Conservation (phyloP, 2,329 filamentous ascomycete genomes). For the Ophiocordyceps robertsii region DNA sequence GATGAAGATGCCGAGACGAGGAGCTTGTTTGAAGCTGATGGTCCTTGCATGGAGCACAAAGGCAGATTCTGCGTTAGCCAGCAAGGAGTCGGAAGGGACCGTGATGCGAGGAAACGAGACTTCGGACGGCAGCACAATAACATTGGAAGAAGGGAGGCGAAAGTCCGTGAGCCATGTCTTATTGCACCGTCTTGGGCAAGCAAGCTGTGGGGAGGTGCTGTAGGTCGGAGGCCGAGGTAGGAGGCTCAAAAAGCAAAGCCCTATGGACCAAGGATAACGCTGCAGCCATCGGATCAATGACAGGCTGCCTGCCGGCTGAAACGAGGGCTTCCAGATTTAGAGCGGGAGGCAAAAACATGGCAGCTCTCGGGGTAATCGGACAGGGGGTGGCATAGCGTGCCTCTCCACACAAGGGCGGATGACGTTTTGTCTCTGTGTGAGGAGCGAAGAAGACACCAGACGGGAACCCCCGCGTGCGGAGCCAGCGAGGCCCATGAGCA, state of each 20-base stretch:
- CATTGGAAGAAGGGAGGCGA: not conserved
- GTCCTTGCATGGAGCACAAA: not conserved
- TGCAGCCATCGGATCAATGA: constrained; percentile 2
- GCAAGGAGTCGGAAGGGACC: not conserved
- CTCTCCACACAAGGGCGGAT: not conserved
- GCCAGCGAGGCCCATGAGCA: not conserved
- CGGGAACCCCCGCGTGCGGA: not conserved
- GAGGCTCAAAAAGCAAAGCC: constrained; percentile 2
- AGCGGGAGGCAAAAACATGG: not conserved
- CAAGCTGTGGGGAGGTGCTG: too few relatives aligned
- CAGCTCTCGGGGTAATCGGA: not conserved
- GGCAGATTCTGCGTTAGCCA: not conserved
- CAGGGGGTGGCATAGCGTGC: not conserved
- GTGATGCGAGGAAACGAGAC: too few relatives aligned
- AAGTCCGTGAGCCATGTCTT: constrained; percentile 3
- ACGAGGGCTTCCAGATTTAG: not conserved
- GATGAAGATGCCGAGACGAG: not conserved
- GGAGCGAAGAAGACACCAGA: not conserved
- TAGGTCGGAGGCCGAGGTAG: not conserved
- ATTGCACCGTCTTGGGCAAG: constrained; percentile 1
- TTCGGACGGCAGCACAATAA: too few relatives aligned
- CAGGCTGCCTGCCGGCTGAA: not conserved
- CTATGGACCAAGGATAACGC: not conserved
- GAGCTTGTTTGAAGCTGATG: not conserved
- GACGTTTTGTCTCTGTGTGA: not conserved